Conservation (phyloP, 495 filamentous ascomycete genomes). For the Penicillium roqueforti region DNA sequence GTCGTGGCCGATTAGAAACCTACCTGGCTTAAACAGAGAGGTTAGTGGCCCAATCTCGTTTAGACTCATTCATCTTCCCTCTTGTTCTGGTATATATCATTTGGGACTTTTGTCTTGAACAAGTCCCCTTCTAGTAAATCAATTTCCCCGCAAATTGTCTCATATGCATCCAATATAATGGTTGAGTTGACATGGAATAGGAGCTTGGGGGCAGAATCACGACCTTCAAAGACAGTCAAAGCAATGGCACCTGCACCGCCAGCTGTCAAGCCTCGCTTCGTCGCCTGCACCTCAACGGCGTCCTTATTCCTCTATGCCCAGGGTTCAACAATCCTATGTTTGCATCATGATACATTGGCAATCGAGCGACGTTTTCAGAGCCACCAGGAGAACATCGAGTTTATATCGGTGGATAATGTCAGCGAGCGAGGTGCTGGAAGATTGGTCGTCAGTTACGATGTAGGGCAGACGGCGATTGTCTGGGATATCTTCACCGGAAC, state of each 20-base stretch:
- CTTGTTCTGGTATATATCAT: neutral
- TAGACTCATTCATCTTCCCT: neutral
- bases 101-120: neutral
- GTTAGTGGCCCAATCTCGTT: conserved; percentile 17
- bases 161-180: conserved; percentile 14
- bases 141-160: neutral
- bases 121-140: neutral
- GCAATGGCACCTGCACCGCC: conserved; percentile 49
- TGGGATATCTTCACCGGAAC: conserved; percentile 95
- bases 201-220: conserved; percentile 24
- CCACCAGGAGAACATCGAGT: conserved; percentile 75
- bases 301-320: conserved; percentile 85
- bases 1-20: conserved; percentile 22
- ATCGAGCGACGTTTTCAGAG: conserved; percentile 83
- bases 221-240: conserved; percentile 24
- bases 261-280: conserved; percentile 56
- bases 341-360: conserved; percentile 87
- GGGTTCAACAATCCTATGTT: conserved; percentile 69
- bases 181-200: conserved; percentile 35
- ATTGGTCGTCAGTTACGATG: conserved; percentile 90
- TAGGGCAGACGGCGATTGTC: conserved; percentile 85
- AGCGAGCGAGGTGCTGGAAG: conserved; percentile 83
- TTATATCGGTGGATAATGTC: conserved; percentile 86
- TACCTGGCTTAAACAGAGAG: conserved; percentile 11
- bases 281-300: conserved; percentile 81